These are phyloP conservation scores for Cryptosporidium parvum DNA, from an alignment of 169 alveolate species.

Conservation along the genomic window DNA sequence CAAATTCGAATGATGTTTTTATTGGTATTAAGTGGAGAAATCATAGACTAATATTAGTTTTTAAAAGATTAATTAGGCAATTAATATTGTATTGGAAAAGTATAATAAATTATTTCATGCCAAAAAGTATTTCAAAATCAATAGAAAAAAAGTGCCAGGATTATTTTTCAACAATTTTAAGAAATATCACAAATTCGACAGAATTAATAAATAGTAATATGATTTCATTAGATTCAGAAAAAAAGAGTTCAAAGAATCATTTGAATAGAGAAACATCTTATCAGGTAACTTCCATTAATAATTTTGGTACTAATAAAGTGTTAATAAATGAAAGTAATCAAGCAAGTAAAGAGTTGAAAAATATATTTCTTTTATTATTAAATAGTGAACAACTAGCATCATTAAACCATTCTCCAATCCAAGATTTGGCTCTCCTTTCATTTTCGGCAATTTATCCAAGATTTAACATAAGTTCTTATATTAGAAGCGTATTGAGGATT, in stretches of 20 bases:
- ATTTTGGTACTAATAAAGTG: background rate
- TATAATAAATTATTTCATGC: slow-evolving; percentile 19
- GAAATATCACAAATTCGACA: background rate
- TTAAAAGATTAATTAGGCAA: slow-evolving; percentile 29
- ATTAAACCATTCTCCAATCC: slow-evolving; percentile 61
- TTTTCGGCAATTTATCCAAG: slow-evolving; percentile 32
- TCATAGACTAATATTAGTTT: background rate
- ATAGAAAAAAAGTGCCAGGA: slow-evolving; percentile 53
- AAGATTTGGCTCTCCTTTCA: slow-evolving; percentile 53
- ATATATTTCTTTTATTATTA: slow-evolving; percentile 26
- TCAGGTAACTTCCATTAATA: background rate
- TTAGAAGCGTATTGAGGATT: slow-evolving; percentile 54
- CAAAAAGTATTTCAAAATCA: slow-evolving; percentile 37
- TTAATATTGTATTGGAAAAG: slow-evolving; percentile 28
- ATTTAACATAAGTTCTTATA: slow-evolving; percentile 37
- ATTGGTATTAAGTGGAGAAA: slow-evolving; percentile 24
- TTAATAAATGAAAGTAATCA: background rate
- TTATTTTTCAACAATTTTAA: background rate
- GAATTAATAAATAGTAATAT: background rate
- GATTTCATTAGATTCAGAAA: background rate
- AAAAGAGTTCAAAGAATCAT: background rate
- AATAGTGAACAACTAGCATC: slow-evolving; percentile 65
- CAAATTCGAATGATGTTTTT: slow-evolving; percentile 39
- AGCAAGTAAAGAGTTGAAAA: background rate
- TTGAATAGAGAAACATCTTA: background rate